Evolutionary conservation across 2,329 filamentous ascomycete genomes (phyloP).

Genomic region (Microdochium bolleyi): DNA sequence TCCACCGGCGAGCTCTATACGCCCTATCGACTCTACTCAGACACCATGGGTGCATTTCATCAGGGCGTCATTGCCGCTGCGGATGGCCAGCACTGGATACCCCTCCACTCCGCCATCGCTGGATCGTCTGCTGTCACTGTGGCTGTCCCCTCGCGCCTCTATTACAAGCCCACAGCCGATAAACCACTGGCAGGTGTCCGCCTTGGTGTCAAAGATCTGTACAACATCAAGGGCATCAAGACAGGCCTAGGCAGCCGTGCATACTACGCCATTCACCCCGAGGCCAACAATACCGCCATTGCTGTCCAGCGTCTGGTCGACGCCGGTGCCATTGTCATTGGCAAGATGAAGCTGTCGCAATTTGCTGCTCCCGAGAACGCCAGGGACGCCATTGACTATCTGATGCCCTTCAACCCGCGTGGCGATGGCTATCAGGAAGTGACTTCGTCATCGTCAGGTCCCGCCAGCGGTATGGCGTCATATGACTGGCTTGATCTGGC

Average conservation of each 20-base stretch:
- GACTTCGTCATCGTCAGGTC: conserved; percentile 29
- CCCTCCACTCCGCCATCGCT: neutral
- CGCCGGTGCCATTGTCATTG: conserved; percentile 42
- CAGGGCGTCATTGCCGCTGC: neutral
- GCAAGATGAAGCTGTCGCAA: conserved; percentile 35
- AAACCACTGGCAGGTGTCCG: conserved; percentile 48
- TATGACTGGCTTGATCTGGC: conserved; percentile 25
- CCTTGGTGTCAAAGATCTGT: conserved; percentile 53
- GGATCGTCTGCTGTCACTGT: conserved; percentile 10
- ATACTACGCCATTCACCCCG: conserved; percentile 44
- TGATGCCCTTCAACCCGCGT: conserved; percentile 32
- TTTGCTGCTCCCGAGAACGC: conserved; percentile 32
- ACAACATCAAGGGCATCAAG: conserved; percentile 43
- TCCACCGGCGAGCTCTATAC: neutral
- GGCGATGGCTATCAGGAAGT: conserved; percentile 38
- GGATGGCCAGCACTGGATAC: neutral
- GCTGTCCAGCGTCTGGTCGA: conserved; percentile 49
- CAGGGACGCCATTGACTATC: conserved; percentile 31
- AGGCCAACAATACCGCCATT: conserved; percentile 35
- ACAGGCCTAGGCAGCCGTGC: conserved; percentile 48
- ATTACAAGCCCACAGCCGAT: conserved; percentile 36
- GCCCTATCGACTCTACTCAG: neutral
- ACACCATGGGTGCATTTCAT: neutral
- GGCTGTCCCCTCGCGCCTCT: conserved; percentile 48
- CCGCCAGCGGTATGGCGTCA: conserved; percentile 22